These are phyloP conservation scores for Tremella mesenterica DNA, from an alignment of 768 basidiomycete species.

Conservation along the genomic window DNA sequence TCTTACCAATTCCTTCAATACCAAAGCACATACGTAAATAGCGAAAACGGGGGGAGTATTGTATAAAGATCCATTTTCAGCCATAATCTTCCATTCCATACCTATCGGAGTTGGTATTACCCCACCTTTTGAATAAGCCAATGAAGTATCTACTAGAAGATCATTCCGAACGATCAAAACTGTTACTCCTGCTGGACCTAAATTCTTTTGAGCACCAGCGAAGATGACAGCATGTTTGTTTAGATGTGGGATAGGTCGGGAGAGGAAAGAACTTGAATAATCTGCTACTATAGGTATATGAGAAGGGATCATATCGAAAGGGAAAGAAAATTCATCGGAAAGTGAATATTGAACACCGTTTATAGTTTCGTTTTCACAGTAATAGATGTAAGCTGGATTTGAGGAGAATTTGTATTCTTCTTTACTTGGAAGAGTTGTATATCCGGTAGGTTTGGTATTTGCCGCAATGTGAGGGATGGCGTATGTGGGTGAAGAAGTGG, in stretches of 20 bases:
- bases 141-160: conserved; percentile 81
- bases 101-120: conserved; percentile 66
- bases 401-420: conserved; percentile 64
- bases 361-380: conserved; percentile 99
- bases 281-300: conserved; percentile 77
- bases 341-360: conserved; percentile 82
- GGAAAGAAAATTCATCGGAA: conserved; percentile 57
- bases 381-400: conserved; percentile 86
- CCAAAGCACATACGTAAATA: conserved; percentile 81
- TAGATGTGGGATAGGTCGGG: conserved; percentile 76
- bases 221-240: conserved; percentile 88
- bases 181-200: conserved; percentile 87
- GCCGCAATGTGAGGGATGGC: conserved; percentile 50
- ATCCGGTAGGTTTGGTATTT: conserved; percentile 54
- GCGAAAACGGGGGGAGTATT: conserved; percentile 90
- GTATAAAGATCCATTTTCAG: conserved; percentile 66
- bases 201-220: conserved; percentile 96
- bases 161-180: conserved; percentile 92
- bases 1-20: conserved; percentile 60
- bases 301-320: conserved; percentile 62
- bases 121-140: conserved; percentile 59
- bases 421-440: conserved; percentile 64
- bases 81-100: conserved; percentile 72
- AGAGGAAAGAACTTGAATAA: conserved; percentile 95
- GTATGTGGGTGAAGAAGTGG: conserved; percentile 38